Conservation (phyloP, 805 yeast genomes). For the Suhomyces sp. region DNA sequence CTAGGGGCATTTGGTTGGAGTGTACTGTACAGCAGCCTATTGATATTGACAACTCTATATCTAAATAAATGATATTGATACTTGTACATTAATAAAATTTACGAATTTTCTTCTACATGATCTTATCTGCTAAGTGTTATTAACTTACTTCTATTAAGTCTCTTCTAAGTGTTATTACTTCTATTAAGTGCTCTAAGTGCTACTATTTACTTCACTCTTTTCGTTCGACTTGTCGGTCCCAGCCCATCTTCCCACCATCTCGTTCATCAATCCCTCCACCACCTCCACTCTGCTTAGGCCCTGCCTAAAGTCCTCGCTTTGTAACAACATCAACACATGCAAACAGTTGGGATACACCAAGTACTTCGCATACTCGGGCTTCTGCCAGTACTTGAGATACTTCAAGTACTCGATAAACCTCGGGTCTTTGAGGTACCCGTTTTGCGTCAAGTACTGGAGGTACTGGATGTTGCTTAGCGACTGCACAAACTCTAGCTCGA, state of each 20-base stretch:
- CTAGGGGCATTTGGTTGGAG: too few species aligned
- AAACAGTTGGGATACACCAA: constrained; percentile 86
- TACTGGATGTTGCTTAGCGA: constrained; percentile 88
- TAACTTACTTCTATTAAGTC: too few species aligned
- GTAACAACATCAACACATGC: constrained; percentile 67
- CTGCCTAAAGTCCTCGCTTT: constrained; percentile 50
- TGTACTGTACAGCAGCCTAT: too few species aligned
- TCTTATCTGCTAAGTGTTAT: too few species aligned
- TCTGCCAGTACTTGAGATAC: constrained; percentile 83
- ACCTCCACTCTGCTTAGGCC: constrained; percentile 56
- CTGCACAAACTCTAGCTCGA: constrained; percentile 92
- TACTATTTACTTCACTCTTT: not conserved
- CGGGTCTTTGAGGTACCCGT: constrained; percentile 66
- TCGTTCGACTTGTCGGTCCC: constrained; percentile 19
- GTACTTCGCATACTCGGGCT: constrained; percentile 65
- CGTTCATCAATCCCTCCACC: constrained; percentile 61
- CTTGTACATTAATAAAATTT: too few species aligned
- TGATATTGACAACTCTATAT: too few species aligned
- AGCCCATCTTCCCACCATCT: constrained; percentile 72
- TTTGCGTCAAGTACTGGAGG: constrained; percentile 82
- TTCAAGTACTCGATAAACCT: constrained; percentile 71
- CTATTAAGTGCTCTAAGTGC: too few species aligned
- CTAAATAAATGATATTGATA: too few species aligned
- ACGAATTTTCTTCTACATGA: too few species aligned
- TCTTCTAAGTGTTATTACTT: too few species aligned